Base-by-base conservation (phyloP, 2,329 filamentous ascomycete species). In the Trichoderma lentiforme region DNA sequence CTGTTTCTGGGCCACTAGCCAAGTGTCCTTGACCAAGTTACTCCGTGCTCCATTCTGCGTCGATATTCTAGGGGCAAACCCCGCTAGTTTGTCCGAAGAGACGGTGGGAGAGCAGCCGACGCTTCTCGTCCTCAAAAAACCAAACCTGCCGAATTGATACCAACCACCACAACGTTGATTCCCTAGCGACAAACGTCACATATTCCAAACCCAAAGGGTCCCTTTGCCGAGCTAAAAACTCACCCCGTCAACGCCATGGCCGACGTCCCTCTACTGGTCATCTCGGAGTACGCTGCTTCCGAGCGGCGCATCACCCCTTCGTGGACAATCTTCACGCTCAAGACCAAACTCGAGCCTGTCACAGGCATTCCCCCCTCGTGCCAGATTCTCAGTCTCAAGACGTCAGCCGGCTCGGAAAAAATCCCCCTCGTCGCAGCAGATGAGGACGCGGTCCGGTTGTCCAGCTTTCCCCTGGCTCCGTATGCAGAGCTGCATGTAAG, bases 251-350 rank as follows among this genome's bases (percentile, higher is more conserved):
- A 58, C 64, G 26, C 26, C 80, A 89, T 92, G 84, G 88, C 90
- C 69, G 93, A 96, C 81, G 87, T 96, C 71, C 91, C 93, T 75
- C 86, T 96, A 77, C 86, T 91, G 74, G 89, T 96, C 78, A 88
- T 88, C 73, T 95, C 93, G 66, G 91, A 93, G 73, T 93, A 92
- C 81, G 87, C 92, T 62, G 89, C 91, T 63, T 95, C 94, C 66
- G 96, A 99, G 84, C 92, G 95, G 73, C 93, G 96, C 76, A 90
- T 98, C 80, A 95, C 93, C 30, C 95, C 95, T 15, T 92, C 95
- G 76, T 99, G 96, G 96, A 92, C 91, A 73, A 92, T 99, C 79
- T 86, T 88, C 70, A 91, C 93, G 77, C 87, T 98, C 77, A 97
- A 95, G 84, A 83, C 87, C 68, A 97, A 96, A 82, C 90, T 99